Percentiles rank a stretch among this genome's conserved stretches.
Evolutionary conservation across 371 early-diverging fungal genomes (phyloP).

Genomic region (Mucor racemosus): DNA sequence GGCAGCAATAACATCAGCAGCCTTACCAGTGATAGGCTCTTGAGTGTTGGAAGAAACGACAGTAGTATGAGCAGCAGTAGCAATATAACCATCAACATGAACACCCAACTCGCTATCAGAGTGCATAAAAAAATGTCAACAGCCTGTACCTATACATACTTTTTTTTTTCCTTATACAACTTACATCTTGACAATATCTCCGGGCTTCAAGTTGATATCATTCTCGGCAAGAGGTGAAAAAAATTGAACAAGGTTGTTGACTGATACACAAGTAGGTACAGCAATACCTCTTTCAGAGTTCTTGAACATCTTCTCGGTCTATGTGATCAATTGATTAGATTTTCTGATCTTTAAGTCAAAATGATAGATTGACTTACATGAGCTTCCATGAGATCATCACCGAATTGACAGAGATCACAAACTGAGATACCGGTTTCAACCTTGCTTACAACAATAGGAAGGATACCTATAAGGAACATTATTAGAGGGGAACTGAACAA

Average conservation of each 20-base stretch:
- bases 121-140: background rate
- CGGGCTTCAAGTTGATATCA: constrained; percentile 62
- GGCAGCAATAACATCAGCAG: constrained; percentile 83
- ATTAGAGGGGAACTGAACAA: background rate
- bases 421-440: constrained; percentile 67
- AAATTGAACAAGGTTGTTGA: constrained; percentile 82
- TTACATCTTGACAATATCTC: constrained; percentile 89
- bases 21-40: constrained; percentile 70
- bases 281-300: constrained; percentile 84
- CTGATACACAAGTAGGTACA: constrained; percentile 82
- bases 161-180: constrained; percentile 10
- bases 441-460: constrained; percentile 58
- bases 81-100: constrained; percentile 93
- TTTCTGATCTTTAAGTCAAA: background rate
- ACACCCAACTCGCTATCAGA: constrained; percentile 80
- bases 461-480: constrained; percentile 29
- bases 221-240: constrained; percentile 73
- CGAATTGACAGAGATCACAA: constrained; percentile 80
- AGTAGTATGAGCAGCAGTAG: constrained; percentile 84
- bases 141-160: background rate
- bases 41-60: constrained; percentile 69
- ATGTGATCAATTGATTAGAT: constrained; percentile 8
- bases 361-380: constrained; percentile 46
- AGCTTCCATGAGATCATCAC: constrained; percentile 77
- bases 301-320: constrained; percentile 73